Evolutionary conservation across 2,329 filamentous ascomycete species (phyloP).

Genomic region (Incumbomyces lentus): DNA sequence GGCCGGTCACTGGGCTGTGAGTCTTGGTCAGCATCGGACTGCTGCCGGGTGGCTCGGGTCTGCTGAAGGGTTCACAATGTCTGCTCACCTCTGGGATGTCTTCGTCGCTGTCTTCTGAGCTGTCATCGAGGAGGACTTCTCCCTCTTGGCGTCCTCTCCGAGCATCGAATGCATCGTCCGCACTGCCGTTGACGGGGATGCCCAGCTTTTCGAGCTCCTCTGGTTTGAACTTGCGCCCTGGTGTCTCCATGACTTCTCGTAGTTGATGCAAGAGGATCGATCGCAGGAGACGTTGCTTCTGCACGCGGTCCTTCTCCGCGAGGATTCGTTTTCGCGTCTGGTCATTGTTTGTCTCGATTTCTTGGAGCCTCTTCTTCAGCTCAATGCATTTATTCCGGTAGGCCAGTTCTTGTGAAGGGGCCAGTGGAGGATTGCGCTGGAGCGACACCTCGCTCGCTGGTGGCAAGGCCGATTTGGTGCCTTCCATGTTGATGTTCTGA

Average conservation of each 20-base stretch:
- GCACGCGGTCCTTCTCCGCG: slow-evolving; percentile 72
- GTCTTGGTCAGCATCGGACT: slow-evolving; percentile 14
- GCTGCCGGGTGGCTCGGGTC: slow-evolving; percentile 8
- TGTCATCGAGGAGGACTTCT: slow-evolving; percentile 20
- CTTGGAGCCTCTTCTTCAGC: slow-evolving; percentile 78
- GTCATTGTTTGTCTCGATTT: slow-evolving; percentile 88
- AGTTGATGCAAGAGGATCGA: slow-evolving; percentile 66
- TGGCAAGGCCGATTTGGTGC: slow-evolving; percentile 17
- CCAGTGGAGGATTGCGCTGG: slow-evolving; percentile 38
- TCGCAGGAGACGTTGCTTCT: slow-evolving; percentile 82
- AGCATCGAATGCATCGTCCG: slow-evolving; percentile 5
- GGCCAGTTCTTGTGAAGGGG: slow-evolving; percentile 87
- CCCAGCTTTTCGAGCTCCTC: slow-evolving; percentile 55
- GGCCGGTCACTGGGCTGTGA: slow-evolving; percentile 37
- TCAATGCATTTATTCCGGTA: slow-evolving; percentile 96
- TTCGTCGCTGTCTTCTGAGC: slow-evolving; percentile 20
- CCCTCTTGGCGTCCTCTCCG: slow-evolving; percentile 13
- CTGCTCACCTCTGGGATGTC: slow-evolving; percentile 22
- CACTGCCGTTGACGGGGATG: slow-evolving; percentile 29
- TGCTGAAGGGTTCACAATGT: slow-evolving; percentile 3
- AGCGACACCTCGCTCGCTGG: slow-evolving; percentile 15
- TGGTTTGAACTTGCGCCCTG: slow-evolving; percentile 60
- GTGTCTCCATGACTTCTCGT: slow-evolving; percentile 37
- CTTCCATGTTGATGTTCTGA: slow-evolving; percentile 11
- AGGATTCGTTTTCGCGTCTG: slow-evolving; percentile 66